A percentile compares a stretch with the other conserved stretches of the same genome.
Conservation (phyloP, 257 asterid species). For the Nicotiana otophora region DNA sequence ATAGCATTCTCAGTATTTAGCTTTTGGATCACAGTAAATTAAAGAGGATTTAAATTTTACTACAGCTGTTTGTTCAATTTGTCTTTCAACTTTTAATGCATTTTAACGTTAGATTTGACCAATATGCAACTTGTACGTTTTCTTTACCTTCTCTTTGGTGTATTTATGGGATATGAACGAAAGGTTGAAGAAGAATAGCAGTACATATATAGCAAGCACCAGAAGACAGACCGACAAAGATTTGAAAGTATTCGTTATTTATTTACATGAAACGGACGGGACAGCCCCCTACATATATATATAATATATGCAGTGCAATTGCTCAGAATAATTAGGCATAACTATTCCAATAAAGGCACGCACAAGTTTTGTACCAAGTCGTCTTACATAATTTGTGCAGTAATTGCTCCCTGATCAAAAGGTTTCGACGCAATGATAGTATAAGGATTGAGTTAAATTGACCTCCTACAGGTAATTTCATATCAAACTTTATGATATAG, state of each 20-base stretch:
- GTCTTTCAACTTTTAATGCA: constrained; percentile 1
- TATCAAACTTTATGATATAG: too few relatives aligned
- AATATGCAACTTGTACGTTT: background rate
- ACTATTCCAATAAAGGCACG: too few relatives aligned
- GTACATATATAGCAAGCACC: background rate
- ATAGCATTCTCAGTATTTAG: background rate
- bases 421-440: background rate
- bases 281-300: background rate
- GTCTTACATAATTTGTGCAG: background rate
- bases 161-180: background rate
- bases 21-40: constrained; percentile 3
- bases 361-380: background rate
- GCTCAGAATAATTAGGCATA: background rate
- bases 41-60: background rate
- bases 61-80: background rate
- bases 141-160: background rate
- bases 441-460: too few relatives aligned
- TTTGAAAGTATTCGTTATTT: background rate
- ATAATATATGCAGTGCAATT: background rate
- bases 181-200: background rate
- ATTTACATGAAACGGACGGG: background rate
- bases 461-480: too few relatives aligned
- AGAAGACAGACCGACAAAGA: background rate
- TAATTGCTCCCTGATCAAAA: background rate
- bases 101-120: background rate